Percentiles rank a stretch among this genome's conserved stretches.
Conservation (phyloP, 2,329 filamentous ascomycete species). For the Biscogniauxia mediterranea region DNA sequence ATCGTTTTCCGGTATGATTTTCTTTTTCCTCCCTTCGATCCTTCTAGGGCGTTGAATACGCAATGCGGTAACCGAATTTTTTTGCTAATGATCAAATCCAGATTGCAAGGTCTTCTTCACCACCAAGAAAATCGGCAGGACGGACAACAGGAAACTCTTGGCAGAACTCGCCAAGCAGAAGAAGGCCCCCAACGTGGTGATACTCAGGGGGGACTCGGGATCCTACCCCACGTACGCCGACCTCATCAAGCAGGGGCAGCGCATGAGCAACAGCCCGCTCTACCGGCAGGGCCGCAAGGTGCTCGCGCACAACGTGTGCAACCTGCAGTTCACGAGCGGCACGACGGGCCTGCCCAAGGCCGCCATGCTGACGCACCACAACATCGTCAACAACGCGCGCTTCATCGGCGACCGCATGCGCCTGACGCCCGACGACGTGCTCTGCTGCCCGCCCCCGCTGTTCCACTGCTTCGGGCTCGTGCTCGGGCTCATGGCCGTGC, state of each 20-base stretch:
- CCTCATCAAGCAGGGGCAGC: conserved; percentile 51
- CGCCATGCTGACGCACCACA: conserved; percentile 70
- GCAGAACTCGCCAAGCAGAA: conserved; percentile 47
- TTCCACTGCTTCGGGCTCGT: conserved; percentile 87
- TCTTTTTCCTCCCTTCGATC: neutral
- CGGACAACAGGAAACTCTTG: conserved; percentile 62
- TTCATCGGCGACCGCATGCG: conserved; percentile 75
- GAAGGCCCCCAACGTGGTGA: conserved; percentile 52
- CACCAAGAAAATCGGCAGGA: conserved; percentile 64
- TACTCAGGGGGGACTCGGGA: conserved; percentile 55
- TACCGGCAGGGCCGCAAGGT: conserved; percentile 54
- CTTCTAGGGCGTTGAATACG: neutral
- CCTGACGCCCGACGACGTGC: conserved; percentile 61
- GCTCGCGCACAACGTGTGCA: conserved; percentile 66
- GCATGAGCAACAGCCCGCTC: conserved; percentile 49
- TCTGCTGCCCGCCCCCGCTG: conserved; percentile 80
- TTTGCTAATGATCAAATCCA: conserved; percentile 29
- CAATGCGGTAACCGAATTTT: too few species aligned
- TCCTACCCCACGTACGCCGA: conserved; percentile 60
- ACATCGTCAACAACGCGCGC: conserved; percentile 63
- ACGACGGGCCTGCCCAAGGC: conserved; percentile 73
- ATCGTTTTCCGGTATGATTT: conserved; percentile 61
- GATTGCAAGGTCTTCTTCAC: conserved; percentile 74
- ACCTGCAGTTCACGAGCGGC: conserved; percentile 74
- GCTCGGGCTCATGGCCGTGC: conserved; percentile 67